These are phyloP conservation scores for Verticillium zaregamsianum DNA, from an alignment of 2,329 filamentous ascomycete species.

Conservation along the genomic window DNA sequence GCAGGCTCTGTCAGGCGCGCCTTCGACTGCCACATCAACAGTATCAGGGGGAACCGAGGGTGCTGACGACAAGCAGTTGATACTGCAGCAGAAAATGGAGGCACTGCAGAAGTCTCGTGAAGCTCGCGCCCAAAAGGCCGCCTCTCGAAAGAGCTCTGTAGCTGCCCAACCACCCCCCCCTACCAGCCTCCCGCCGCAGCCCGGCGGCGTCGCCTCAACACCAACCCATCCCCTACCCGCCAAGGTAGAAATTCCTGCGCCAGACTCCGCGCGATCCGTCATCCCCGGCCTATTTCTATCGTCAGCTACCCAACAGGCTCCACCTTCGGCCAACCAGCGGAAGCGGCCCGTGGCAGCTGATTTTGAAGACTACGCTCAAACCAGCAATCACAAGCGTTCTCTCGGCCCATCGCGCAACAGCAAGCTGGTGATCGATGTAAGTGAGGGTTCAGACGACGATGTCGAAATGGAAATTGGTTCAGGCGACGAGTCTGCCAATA, in stretches of 20 bases:
- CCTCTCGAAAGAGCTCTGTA: slow-evolving; percentile 16
- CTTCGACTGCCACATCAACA: slow-evolving; percentile 11
- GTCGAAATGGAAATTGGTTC: slow-evolving; percentile 66
- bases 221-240: background rate
- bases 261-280: background rate
- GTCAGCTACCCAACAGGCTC: slow-evolving; percentile 18
- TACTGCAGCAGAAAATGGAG: slow-evolving; percentile 75
- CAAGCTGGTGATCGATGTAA: slow-evolving; percentile 78
- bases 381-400: slow-evolving; percentile 49
- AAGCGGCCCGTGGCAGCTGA: slow-evolving; percentile 61
- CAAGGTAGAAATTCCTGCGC: background rate
- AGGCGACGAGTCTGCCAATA: slow-evolving; percentile 36
- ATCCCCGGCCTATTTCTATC: background rate
- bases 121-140: slow-evolving; percentile 31
- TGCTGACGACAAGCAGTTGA: slow-evolving; percentile 60
- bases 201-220: background rate
- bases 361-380: slow-evolving; percentile 53
- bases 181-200: background rate
- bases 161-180: background rate
- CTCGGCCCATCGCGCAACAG: slow-evolving; percentile 57
- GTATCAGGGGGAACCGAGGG: slow-evolving; percentile 4
- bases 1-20: slow-evolving; percentile 44
- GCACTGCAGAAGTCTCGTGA: slow-evolving; percentile 60
- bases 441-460: slow-evolving; percentile 62
- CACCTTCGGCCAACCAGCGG: slow-evolving; percentile 19